Base-by-base conservation (phyloP, 2,329 filamentous ascomycete species). In the Davidsoniella neocaledoniae region DNA sequence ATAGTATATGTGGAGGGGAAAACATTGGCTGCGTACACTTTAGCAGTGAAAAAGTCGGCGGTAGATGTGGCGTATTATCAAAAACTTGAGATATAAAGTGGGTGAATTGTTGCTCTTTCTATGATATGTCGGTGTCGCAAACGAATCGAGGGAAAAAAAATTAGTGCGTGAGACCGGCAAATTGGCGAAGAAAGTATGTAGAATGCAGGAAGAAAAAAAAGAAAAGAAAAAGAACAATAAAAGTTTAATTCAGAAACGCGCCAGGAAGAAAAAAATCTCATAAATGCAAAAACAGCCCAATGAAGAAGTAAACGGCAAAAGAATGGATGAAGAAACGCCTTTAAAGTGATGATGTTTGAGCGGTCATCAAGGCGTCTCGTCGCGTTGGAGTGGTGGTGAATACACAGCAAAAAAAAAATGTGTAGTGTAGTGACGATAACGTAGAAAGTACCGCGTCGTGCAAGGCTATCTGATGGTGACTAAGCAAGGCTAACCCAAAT, bases 381-480 rank as follows among this genome's bases (percentile, higher is more conserved):
- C 45, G 50, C 50, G 50, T 48, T 46, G 41, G 33, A 52, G 12
- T 29, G 29, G 41, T 25, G 12, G 49, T 21, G 29, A 9, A 33
- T 36, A 25, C 17, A 45, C 23, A 9, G 26, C 4, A 10, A 42
- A 41, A 37, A 12, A 16, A 42, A 48, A 48, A 48, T 36, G 42
- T 26, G 37, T 42, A 23, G 21, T 44, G 41, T 29, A 21, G 17
- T 42, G 26, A 45, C 40, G 42, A 45, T 19, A 40, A 29, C 29
- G 42, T 10, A 7, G 26, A 38, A 25, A 23, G 23, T 26, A 38
- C 48, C 48, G 51, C 48, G 51, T 50, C 51, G 44, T 21, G 21
- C 51, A 44, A 53, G 51, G 51, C 51, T 53, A 16, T 29, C 9
- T 3, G 16, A 3, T 2, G 3, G 12, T 53, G 51, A 53, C 51